These are phyloP conservation scores for Suhomyces kilbournensis DNA, from an alignment of 805 yeast genomes.

Conservation along the genomic window DNA sequence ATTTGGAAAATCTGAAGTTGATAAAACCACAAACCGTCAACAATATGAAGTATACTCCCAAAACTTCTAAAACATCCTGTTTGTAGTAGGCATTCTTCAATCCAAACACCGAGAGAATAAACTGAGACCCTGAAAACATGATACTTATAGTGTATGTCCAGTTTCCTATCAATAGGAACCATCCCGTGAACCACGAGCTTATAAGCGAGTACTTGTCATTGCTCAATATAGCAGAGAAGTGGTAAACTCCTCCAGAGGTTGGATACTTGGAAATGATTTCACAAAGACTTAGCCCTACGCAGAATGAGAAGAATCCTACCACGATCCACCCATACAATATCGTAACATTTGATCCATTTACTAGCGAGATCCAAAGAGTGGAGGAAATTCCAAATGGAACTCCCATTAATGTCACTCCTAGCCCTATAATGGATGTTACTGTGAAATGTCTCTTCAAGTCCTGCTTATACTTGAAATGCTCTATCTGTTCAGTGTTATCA, in stretches of 20 bases:
- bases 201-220: constrained; percentile 53
- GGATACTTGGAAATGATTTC: constrained; percentile 79
- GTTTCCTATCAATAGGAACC: constrained; percentile 70
- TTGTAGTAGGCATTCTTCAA: constrained; percentile 57
- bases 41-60: constrained; percentile 53
- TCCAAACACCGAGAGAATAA: constrained; percentile 64
- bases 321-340: constrained; percentile 72
- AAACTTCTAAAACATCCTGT: constrained; percentile 53
- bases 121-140: constrained; percentile 73
- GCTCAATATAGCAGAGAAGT: constrained; percentile 70
- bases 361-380: constrained; percentile 65
- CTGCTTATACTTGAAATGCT: constrained; percentile 72
- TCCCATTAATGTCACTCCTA: constrained; percentile 79
- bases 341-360: constrained; percentile 76
- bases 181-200: constrained; percentile 76
- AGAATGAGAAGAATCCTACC: constrained; percentile 59
- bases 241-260: constrained; percentile 72
- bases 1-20: constrained; percentile 57
- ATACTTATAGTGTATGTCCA: constrained; percentile 76
- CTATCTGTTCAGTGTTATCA: constrained; percentile 55
- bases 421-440: constrained; percentile 67
- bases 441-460: constrained; percentile 66
- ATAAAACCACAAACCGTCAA: constrained; percentile 60
- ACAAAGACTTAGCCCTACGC: constrained; percentile 69
- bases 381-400: constrained; percentile 78